Percentiles rank a stretch among this genome's conserved stretches.
phyloP scores from a whole-genome alignment of 768 basidiomycete species.

The Boletus reticuloceps region DNA sequence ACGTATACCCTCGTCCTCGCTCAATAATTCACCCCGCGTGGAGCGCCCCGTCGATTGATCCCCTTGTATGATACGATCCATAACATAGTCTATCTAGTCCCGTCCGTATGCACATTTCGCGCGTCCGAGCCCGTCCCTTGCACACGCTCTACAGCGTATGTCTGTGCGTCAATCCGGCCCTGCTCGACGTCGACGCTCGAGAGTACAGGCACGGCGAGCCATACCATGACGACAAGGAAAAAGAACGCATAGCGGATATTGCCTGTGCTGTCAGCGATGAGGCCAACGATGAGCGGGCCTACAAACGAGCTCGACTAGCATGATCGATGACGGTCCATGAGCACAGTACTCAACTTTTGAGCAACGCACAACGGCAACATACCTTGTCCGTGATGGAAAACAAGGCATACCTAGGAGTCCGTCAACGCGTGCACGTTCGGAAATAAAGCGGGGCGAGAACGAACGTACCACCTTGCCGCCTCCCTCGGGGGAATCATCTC shows the following conservation, averaged over 20 bases:
- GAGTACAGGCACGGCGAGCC: conserved; percentile 77
- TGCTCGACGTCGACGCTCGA: conserved; percentile 62
- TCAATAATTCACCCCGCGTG: too few species aligned
- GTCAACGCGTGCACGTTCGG: not conserved
- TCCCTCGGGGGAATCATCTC: conserved; percentile 85
- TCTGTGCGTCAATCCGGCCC: conserved; percentile 54
- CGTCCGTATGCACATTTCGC: not conserved
- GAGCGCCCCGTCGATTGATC: too few species aligned
- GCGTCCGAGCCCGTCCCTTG: not conserved
- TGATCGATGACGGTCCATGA: too few species aligned
- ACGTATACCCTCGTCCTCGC: not conserved
- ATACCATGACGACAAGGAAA: conserved; percentile 81
- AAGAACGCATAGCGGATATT: conserved; percentile 92
- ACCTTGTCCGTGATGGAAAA: conserved; percentile 93
- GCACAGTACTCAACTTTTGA: not conserved
- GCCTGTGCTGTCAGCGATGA: conserved; percentile 85
- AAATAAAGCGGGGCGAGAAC: fast-evolving
- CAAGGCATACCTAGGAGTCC: conserved; percentile 53
- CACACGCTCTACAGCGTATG: conserved; percentile 23
- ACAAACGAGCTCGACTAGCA: conserved; percentile 84
- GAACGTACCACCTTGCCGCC: conserved; percentile 79
- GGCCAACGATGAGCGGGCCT: conserved; percentile 84
- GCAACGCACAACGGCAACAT: not conserved
- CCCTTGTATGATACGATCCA: not conserved
- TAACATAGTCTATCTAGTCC: not conserved